Percentiles rank a stretch among this genome's conserved stretches.
Evolutionary conservation across 169 alveolate species (phyloP).

Genomic region (Haemoproteus tartakovskyi): DNA sequence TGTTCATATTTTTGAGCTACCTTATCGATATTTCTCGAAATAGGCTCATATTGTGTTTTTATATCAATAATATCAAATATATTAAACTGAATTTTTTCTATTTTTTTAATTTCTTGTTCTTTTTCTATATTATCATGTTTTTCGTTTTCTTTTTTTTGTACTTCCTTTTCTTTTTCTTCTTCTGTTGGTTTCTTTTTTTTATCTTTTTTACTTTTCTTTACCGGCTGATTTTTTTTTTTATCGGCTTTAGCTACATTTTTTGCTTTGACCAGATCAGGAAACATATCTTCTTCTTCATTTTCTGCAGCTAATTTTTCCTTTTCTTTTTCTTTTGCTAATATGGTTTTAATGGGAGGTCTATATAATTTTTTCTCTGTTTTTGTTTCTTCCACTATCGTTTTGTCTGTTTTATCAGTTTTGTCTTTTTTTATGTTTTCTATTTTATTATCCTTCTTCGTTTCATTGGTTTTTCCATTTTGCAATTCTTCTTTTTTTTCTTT

Average conservation of each 20-base stretch:
- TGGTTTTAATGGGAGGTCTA: not conserved
- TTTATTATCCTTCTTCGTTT: not conserved
- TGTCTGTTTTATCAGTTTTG: not conserved
- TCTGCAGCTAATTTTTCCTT: not conserved
- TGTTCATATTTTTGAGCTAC: conserved; percentile 43
- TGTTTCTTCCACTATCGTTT: too few species aligned
- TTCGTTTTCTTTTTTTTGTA: too few species aligned
- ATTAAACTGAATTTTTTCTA: conserved; percentile 48
- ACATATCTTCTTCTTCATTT: conserved; percentile 13
- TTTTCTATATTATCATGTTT: too few species aligned
- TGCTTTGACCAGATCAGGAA: conserved; percentile 45
- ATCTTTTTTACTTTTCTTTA: conserved; percentile 44
- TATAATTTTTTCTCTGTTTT: not conserved
- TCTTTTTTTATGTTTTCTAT: not conserved
- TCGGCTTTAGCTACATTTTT: conserved; percentile 32
- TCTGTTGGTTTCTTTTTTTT: too few species aligned
- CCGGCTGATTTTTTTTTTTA: conserved; percentile 37
- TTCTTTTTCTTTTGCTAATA: not conserved
- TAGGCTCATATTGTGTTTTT: conserved; percentile 36
- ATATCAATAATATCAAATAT: conserved; percentile 50
- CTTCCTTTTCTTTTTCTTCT: conserved; percentile 2
- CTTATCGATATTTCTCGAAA: conserved; percentile 40
- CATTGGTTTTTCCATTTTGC: conserved; percentile 7
- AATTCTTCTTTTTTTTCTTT: conserved; percentile 4
- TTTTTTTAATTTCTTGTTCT: conserved; percentile 25